These are phyloP conservation scores for Castanea mollissima DNA, from an alignment of 306 rosid genomes.

Conservation along the genomic window DNA sequence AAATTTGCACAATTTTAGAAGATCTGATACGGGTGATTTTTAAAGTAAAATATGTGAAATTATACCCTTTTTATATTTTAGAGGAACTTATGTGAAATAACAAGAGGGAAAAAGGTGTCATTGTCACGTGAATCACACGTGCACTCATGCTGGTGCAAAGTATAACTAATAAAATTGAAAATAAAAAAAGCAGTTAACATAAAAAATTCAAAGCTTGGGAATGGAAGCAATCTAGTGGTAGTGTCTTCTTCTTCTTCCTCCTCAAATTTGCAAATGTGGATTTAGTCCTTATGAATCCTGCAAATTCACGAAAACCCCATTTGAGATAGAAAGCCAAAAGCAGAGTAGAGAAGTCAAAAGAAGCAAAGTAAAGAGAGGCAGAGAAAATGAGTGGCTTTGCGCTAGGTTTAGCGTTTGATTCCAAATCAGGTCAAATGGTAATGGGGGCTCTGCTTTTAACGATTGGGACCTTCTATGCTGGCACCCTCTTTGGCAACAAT, in stretches of 20 bases:
- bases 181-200: neutral
- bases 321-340: slow-evolving; percentile 4
- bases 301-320: neutral
- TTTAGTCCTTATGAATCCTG: neutral
- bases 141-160: neutral
- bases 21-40: too few relatives aligned
- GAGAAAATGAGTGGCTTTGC: slow-evolving; percentile 29
- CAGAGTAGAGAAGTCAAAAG: neutral
- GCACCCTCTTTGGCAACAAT: too few relatives aligned
- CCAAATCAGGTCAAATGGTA: slow-evolving; percentile 60
- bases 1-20: too few relatives aligned
- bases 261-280: neutral
- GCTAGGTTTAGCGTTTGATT: slow-evolving; percentile 46
- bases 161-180: neutral
- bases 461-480: too few relatives aligned
- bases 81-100: too few relatives aligned
- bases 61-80: too few relatives aligned
- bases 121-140: too few relatives aligned
- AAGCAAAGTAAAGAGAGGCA: neutral
- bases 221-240: neutral
- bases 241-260: neutral
- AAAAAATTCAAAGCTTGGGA: neutral
- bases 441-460: slow-evolving; percentile 4
- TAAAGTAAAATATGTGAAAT: too few relatives aligned
- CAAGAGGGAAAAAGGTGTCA: too few relatives aligned